A percentile compares a stretch with the other conserved stretches of the same genome.
These are phyloP conservation scores for Salisapilia sapeloensis DNA, from an alignment of 352 stramenopile genomes.

Conservation along the genomic window DNA sequence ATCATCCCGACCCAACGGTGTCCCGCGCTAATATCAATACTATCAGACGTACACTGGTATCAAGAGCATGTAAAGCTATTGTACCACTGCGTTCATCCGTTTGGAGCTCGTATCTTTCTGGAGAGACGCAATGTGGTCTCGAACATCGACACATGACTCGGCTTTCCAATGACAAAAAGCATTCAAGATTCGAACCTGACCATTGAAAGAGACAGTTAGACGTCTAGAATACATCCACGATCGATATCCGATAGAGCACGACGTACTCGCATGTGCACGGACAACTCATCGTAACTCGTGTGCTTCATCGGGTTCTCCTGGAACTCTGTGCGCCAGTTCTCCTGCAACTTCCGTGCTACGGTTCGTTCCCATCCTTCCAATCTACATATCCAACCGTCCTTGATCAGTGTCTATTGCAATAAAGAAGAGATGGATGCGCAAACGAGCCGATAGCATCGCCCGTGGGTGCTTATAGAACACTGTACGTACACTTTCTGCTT, in stretches of 20 bases:
- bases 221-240: background rate
- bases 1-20: constrained; percentile 58
- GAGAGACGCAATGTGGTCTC: constrained; percentile 41
- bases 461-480: constrained; percentile 1
- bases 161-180: constrained; percentile 72
- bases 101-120: constrained; percentile 54
- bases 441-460: constrained; percentile 3
- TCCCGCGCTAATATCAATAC: constrained; percentile 18
- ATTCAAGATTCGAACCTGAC: constrained; percentile 58
- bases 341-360: constrained; percentile 46
- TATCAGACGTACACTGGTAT: background rate
- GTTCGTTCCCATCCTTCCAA: constrained; percentile 71
- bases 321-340: constrained; percentile 65
- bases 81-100: constrained; percentile 38
- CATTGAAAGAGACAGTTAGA: background rate
- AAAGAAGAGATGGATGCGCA: background rate
- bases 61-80: constrained; percentile 1
- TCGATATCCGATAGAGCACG: background rate
- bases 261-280: constrained; percentile 33
- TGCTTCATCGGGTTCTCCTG: constrained; percentile 38
- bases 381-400: constrained; percentile 11
- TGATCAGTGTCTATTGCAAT: constrained; percentile 2
- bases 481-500: constrained; percentile 57
- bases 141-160: constrained; percentile 56
- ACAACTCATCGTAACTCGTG: constrained; percentile 35